Percentiles rank a stretch among this genome's conserved stretches.
Conservation (phyloP, 441 rosid species). For the Macaranga tanarius region DNA sequence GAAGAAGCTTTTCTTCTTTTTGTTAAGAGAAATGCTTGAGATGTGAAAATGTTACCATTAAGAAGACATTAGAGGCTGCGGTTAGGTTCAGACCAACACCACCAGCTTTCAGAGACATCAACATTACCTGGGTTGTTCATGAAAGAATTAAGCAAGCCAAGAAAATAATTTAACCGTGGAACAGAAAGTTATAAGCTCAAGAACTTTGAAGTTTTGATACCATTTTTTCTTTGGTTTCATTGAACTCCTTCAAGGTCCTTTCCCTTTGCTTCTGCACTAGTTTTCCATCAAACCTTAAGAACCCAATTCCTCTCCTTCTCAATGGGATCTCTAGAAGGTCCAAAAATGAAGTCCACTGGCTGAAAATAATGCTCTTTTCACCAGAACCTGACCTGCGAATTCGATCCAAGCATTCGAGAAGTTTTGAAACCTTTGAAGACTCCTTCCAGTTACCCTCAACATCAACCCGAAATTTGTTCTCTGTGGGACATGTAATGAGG, state of each 20-base stretch:
- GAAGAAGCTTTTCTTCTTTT: neutral
- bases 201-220: constrained; percentile 30
- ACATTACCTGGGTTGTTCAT: constrained; percentile 41
- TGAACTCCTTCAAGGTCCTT: constrained; percentile 61
- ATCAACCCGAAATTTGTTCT: constrained; percentile 54
- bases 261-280: constrained; percentile 59
- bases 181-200: neutral
- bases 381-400: constrained; percentile 38
- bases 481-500: constrained; percentile 59
- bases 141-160: neutral
- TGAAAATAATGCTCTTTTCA: constrained; percentile 67
- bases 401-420: constrained; percentile 49
- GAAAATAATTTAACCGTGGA: neutral
- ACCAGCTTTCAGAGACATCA: constrained; percentile 73
- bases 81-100: constrained; percentile 76
- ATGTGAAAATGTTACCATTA: constrained; percentile 44
- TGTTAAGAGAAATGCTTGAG: neutral
- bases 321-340: constrained; percentile 65
- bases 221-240: constrained; percentile 50
- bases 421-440: constrained; percentile 60
- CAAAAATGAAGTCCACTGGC: constrained; percentile 74
- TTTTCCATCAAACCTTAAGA: constrained; percentile 59
- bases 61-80: constrained; percentile 61
- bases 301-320: constrained; percentile 42
- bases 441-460: constrained; percentile 62